These are phyloP conservation scores for Jaltomata sinuosa DNA, from an alignment of 257 asterid genomes.

Conservation along the genomic window DNA sequence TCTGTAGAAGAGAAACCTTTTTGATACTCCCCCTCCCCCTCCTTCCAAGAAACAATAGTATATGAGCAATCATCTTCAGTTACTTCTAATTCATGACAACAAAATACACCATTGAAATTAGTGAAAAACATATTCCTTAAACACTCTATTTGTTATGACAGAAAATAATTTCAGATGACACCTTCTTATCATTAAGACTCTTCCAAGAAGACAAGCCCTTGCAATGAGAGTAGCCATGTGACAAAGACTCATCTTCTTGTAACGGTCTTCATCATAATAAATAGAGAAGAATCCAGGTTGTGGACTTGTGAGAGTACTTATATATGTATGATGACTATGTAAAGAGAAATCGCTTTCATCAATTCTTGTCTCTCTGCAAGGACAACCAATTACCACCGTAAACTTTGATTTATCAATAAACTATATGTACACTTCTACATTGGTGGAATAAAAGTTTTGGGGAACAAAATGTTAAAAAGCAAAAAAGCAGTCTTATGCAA, in stretches of 20 bases:
- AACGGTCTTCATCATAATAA: background rate
- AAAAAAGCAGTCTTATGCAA: background rate
- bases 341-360: background rate
- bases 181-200: background rate
- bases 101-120: background rate
- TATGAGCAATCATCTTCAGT: background rate
- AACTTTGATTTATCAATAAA: background rate
- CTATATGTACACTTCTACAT: background rate
- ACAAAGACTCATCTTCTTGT: background rate
- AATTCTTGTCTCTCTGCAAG: background rate
- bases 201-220: background rate
- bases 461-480: background rate
- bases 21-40: no score
- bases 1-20: background rate
- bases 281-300: background rate
- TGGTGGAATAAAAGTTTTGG: background rate
- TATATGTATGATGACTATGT: background rate
- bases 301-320: background rate
- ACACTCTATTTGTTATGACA: background rate
- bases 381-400: background rate
- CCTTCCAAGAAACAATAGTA: background rate
- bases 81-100: background rate
- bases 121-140: background rate
- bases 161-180: background rate
- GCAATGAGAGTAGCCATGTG: background rate